Percentiles rank a stretch among this genome's conserved stretches.
Evolutionary conservation across 176 grass and related monocot species (phyloP).

Genomic region (Eleusine indica): DNA sequence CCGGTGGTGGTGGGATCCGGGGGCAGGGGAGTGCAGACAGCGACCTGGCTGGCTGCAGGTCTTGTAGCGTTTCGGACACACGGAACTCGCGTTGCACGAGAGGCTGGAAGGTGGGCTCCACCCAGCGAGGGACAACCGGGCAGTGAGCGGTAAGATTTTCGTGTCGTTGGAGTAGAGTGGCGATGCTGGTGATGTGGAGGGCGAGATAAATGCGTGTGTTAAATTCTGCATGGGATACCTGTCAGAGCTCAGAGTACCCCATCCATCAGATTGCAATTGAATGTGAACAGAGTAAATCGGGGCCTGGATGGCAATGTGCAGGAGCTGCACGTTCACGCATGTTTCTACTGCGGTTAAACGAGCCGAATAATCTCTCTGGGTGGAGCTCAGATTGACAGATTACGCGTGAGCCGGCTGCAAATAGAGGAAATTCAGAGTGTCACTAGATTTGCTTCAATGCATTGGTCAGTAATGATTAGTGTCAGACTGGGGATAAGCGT

Average conservation of each 20-base stretch:
- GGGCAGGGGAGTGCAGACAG: conserved; percentile 41
- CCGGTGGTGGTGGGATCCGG: conserved; percentile 57
- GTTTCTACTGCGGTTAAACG: conserved; percentile 40
- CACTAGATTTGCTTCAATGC: not conserved
- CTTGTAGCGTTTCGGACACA: not conserved
- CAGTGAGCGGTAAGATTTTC: not conserved
- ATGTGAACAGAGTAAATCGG: conserved; percentile 25
- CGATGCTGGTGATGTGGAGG: not conserved
- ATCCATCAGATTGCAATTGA: conserved; percentile 32
- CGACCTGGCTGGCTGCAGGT: conserved; percentile 38
- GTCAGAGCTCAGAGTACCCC: conserved; percentile 45
- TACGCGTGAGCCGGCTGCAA: not conserved
- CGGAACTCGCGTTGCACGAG: too few relatives aligned
- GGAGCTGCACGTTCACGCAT: not conserved
- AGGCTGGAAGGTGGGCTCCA: not conserved
- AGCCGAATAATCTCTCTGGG: not conserved
- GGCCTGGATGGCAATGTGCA: not conserved
- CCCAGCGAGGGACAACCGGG: accelerated
- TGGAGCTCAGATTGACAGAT: not conserved
- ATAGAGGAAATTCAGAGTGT: not conserved
- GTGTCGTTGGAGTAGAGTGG: not conserved
- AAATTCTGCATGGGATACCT: conserved; percentile 50
- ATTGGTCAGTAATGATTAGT: not conserved
- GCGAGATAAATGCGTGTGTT: conserved; percentile 42
- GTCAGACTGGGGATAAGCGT: not conserved